These are phyloP conservation scores for Diospyros lotus DNA, from an alignment of 148 eudicot genomes.

Conservation along the genomic window DNA sequence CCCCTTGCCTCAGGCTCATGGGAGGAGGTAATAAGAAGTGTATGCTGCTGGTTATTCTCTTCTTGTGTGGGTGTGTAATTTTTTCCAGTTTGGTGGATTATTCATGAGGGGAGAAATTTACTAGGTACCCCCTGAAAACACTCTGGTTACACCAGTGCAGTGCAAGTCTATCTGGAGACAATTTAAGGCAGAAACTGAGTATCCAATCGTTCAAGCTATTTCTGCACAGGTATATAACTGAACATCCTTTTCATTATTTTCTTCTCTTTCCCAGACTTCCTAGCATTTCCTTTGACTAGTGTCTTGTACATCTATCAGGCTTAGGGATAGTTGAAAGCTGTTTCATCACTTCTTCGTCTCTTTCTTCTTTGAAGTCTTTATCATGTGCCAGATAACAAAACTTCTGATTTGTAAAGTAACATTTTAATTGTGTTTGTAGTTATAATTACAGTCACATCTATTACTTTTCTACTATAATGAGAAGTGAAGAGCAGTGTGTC, in stretches of 20 bases:
- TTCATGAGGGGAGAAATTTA: background rate
- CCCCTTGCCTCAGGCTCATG: constrained; percentile 37
- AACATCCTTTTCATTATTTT: background rate
- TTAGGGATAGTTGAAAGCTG: background rate
- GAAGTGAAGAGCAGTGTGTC: too few species aligned
- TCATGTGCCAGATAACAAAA: background rate
- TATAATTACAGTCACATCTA: too few species aligned
- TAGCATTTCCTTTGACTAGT: background rate
- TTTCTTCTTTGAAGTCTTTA: background rate
- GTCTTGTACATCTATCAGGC: background rate
- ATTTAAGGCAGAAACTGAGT: constrained; percentile 37
- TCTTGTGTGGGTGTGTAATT: background rate
- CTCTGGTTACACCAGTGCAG: constrained; percentile 38
- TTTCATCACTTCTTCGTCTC: background rate
- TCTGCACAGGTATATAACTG: constrained; percentile 31
- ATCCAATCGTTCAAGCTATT: constrained; percentile 35
- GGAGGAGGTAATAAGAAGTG: constrained; percentile 27
- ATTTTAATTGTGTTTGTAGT: background rate
- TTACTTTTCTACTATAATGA: too few species aligned
- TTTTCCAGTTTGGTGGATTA: constrained; percentile 4
- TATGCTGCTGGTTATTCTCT: background rate
- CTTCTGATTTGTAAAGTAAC: background rate
- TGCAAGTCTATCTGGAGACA: constrained; percentile 48
- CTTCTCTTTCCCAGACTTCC: background rate
- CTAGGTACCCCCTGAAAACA: constrained; percentile 26